Conservation (phyloP, 257 asterid genomes). For the Dorcoceras hygrometricum region DNA sequence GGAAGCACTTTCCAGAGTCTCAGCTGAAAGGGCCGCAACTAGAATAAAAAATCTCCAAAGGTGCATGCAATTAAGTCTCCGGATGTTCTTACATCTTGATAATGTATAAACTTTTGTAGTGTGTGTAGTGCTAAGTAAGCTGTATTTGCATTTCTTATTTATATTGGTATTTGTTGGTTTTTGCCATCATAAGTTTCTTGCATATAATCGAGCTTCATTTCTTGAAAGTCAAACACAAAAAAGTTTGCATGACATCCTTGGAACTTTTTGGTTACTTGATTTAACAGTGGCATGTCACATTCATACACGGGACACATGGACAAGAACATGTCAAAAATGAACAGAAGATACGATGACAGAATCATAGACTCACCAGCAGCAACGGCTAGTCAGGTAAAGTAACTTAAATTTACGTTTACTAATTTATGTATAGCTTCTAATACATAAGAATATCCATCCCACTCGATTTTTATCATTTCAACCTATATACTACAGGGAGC, state of each 20-base stretch:
- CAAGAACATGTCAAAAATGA: constrained; percentile 44
- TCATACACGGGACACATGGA: constrained; percentile 76
- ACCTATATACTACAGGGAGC: constrained; percentile 45
- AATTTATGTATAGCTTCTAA: neutral
- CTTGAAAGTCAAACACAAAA: neutral
- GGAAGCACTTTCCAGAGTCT: constrained; percentile 78
- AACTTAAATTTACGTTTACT: neutral
- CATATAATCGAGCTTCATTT: neutral
- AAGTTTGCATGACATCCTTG: neutral
- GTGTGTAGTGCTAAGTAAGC: neutral
- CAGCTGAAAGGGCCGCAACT: constrained; percentile 57
- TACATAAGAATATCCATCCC: neutral
- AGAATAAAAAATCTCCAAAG: constrained; percentile 62
- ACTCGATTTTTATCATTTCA: constrained; percentile 1
- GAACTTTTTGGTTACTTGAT: constrained; percentile 8
- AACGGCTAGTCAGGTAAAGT: constrained; percentile 47
- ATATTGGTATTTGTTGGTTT: neutral
- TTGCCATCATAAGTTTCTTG: neutral
- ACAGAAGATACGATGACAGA: constrained; percentile 51
- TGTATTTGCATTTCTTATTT: neutral
- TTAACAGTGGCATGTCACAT: constrained; percentile 76
- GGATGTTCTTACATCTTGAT: neutral
- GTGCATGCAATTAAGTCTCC: constrained; percentile 29
- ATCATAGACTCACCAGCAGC: constrained; percentile 41
- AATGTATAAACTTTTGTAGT: neutral